These are phyloP conservation scores for Alopecurus myosuroides DNA, from an alignment of 176 grass and related monocot genomes.

Conservation along the genomic window DNA sequence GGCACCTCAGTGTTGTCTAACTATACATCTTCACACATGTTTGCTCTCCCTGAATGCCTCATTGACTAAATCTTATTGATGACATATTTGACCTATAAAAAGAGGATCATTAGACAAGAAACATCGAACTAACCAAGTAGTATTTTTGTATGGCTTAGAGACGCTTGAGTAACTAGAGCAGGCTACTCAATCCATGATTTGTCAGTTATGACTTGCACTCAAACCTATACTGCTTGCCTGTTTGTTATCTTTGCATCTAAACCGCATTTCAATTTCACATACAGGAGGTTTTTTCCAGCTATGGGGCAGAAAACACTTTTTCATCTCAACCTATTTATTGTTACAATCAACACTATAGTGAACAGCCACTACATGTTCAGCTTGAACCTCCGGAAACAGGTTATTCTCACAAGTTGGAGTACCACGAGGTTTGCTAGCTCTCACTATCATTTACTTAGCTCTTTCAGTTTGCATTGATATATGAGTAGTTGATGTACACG, in stretches of 20 bases:
- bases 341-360: conserved; percentile 54
- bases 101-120: background rate
- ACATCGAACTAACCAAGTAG: background rate
- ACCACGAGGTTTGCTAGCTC: conserved; percentile 53
- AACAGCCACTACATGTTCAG: conserved; percentile 53
- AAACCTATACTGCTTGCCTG: background rate
- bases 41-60: background rate
- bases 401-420: conserved; percentile 56
- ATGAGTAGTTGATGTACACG: background rate
- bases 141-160: background rate
- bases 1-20: background rate
- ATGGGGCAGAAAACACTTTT: conserved; percentile 21
- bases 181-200: background rate
- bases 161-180: background rate
- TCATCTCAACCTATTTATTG: conserved; percentile 42
- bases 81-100: background rate
- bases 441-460: background rate
- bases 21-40: background rate
- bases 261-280: background rate
- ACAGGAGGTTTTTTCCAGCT: conserved; percentile 10
- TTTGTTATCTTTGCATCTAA: background rate
- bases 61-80: background rate
- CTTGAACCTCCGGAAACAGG: conserved; percentile 48
- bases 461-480: background rate
- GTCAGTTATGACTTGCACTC: background rate